A percentile compares a stretch with the other conserved stretches of the same genome.
phyloP scores from a whole-genome alignment of 1,284 basidiomycete species.

The Rhodotorula sp. region DNA sequence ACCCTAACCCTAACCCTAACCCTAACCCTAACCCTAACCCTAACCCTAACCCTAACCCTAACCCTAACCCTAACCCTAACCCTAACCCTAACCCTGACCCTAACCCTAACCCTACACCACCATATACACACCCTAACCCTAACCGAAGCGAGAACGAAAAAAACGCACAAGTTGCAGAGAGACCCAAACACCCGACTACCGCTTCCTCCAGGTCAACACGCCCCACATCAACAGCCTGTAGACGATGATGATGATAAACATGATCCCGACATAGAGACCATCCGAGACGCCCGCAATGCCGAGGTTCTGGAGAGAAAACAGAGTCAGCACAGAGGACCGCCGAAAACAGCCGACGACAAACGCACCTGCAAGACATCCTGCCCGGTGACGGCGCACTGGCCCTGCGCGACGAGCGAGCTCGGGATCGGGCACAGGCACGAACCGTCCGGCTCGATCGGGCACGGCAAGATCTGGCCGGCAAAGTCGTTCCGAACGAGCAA shows the following conservation, averaged over 20 bases:
- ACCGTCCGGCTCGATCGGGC: slow-evolving; percentile 43
- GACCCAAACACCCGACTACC: not conserved
- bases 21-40: too few species aligned
- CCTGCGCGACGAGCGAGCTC: slow-evolving; percentile 40
- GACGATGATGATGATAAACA: slow-evolving; percentile 49
- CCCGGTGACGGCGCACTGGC: slow-evolving; percentile 46
- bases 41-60: too few species aligned
- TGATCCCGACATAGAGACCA: slow-evolving; percentile 46
- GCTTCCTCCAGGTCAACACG: slow-evolving; percentile 37
- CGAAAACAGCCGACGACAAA: not conserved
- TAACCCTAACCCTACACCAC: too few species aligned
- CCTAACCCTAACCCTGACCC: too few species aligned
- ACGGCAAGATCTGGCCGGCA: slow-evolving; percentile 55
- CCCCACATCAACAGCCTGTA: slow-evolving; percentile 47
- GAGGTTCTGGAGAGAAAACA: slow-evolving; percentile 28
- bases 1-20: too few species aligned
- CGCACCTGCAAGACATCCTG: slow-evolving; percentile 47
- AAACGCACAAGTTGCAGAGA: too few species aligned
- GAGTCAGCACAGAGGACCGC: not conserved
- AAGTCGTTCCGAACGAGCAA: slow-evolving; percentile 57
- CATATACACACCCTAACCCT: too few species aligned
- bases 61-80: too few species aligned
- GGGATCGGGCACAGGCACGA: slow-evolving; percentile 48
- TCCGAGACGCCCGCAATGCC: slow-evolving; percentile 40
- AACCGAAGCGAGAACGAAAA: too few species aligned